phyloP scores from a whole-genome alignment of 2,329 filamentous ascomycete species.

The Zasmidium cellare region DNA sequence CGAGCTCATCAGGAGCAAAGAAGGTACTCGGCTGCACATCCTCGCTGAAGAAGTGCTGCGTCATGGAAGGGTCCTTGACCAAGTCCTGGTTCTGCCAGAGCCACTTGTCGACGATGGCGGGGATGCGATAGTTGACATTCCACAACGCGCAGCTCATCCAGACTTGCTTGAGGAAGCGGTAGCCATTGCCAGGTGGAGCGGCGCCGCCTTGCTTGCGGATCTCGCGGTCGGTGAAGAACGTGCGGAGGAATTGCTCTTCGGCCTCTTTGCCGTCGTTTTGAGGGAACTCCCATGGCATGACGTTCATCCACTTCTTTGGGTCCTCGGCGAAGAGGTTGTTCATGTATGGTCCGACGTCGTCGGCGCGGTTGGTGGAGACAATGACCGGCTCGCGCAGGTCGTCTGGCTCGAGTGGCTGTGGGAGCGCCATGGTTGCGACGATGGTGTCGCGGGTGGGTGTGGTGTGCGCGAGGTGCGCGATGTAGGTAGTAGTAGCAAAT shows the following conservation, averaged over 20 bases:
- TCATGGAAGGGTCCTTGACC: conserved; percentile 23
- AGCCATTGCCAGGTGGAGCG: conserved; percentile 22
- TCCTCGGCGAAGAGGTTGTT: conserved; percentile 27
- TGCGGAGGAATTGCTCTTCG: conserved; percentile 34
- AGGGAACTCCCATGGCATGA: conserved; percentile 37
- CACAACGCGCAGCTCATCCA: conserved; percentile 33
- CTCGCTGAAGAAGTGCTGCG: conserved; percentile 17
- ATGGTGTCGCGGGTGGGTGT: background rate
- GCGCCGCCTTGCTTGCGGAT: conserved; percentile 31
- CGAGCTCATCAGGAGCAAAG: conserved; percentile 21
- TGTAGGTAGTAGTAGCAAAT: background rate
- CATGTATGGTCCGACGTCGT: conserved; percentile 33
- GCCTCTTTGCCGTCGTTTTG: conserved; percentile 24
- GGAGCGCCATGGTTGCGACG: conserved; percentile 15
- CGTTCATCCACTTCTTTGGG: conserved; percentile 25
- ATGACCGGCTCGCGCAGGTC: conserved; percentile 24
- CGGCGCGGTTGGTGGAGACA: conserved; percentile 30
- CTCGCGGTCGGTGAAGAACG: conserved; percentile 28
- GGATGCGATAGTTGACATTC: conserved; percentile 30
- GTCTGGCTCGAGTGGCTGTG: no score
- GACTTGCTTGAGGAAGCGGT: conserved; percentile 37
- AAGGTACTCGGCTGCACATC: conserved; percentile 25
- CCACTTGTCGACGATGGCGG: conserved; percentile 26
- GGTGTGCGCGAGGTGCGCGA: background rate
- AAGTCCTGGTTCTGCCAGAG: conserved; percentile 23